Conservation (phyloP, 2,329 filamentous ascomycete species). For the Colletotrichum cereale region DNA sequence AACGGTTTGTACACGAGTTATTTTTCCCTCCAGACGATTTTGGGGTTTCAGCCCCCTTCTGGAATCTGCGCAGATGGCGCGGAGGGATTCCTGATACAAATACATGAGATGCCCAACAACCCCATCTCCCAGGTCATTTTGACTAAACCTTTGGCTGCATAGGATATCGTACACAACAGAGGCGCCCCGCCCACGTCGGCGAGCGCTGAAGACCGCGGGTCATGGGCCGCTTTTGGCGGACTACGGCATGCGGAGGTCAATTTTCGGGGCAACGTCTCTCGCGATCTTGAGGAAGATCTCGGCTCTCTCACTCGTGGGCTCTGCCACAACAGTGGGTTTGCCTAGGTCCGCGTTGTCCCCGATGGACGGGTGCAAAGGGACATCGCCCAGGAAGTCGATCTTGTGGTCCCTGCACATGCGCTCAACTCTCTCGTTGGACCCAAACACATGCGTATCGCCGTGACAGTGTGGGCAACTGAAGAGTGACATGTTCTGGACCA, state of each 20-base stretch:
- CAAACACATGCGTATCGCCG: conserved; percentile 81
- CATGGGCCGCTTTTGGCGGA: background rate
- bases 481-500: conserved; percentile 93
- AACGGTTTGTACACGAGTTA: conserved; percentile 36
- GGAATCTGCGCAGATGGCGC: conserved; percentile 20
- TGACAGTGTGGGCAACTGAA: conserved; percentile 85
- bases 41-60: conserved; percentile 20
- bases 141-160: conserved; percentile 39
- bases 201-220: background rate
- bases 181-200: background rate
- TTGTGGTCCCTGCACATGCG: conserved; percentile 78
- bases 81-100: conserved; percentile 31
- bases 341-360: conserved; percentile 90
- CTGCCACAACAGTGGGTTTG: conserved; percentile 89
- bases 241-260: conserved; percentile 45
- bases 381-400: conserved; percentile 86
- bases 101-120: conserved; percentile 40
- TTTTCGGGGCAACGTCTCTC: conserved; percentile 61
- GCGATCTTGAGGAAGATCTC: conserved; percentile 80
- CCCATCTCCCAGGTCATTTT: conserved; percentile 28
- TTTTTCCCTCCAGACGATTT: conserved; percentile 21
- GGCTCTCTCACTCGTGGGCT: conserved; percentile 81
- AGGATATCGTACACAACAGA: conserved; percentile 35
- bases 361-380: conserved; percentile 88
- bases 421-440: conserved; percentile 72